Evolutionary conservation across 2,329 filamentous ascomycete species (phyloP), one percentile per base, ranked within the genome.

Genomic region (Tolypocladium tundrense): DNA sequence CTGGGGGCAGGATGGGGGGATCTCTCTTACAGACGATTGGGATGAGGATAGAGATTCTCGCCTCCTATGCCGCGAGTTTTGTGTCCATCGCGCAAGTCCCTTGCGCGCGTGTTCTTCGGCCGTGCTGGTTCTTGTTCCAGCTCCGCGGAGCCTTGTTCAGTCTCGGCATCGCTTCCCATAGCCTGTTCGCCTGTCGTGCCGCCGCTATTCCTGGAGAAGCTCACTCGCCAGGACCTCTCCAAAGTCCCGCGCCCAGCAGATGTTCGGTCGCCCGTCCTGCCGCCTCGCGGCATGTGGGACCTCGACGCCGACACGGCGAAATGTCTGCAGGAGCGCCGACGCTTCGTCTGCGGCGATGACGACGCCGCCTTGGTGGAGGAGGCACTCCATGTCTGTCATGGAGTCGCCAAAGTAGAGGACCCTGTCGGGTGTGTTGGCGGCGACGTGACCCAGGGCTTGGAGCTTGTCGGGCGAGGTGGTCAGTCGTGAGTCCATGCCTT

Each of bases 391-490:
- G 65, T 85, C 82, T 1, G 81, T 84, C 2, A 75, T 74, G 35
- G 81, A 83, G 65, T 85, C 82, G 9, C 82, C 82, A 65, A 83
- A 77, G 68, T 84, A 85, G n/a, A 81, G 66, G n/a, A 72, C 64
- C 57, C 62, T 57, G 1, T 58, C 61, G 5, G 65, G 61, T 14
- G 57, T 55, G 14, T 9, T 53, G 53, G 64, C 64, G 8, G 57
- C 60, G 39, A 75, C 61, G 8, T 68, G 63, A n/a, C 66, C 57
- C 59, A 81, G 63, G 3, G 72, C 76, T 13, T 70, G 67, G 21
- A 75, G 63, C 69, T 83, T 83, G 65, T 82, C 79, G 8, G 65
- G 58, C 2, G 75, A 76, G 41, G 77, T 78, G 27, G 67, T 69
- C 60, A 67, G 61, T 8, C 60, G 59, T 7, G 64, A 54, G 5